phyloP scores from a whole-genome alignment of 2,329 filamentous ascomycete genomes.

The Apiospora marii region DNA sequence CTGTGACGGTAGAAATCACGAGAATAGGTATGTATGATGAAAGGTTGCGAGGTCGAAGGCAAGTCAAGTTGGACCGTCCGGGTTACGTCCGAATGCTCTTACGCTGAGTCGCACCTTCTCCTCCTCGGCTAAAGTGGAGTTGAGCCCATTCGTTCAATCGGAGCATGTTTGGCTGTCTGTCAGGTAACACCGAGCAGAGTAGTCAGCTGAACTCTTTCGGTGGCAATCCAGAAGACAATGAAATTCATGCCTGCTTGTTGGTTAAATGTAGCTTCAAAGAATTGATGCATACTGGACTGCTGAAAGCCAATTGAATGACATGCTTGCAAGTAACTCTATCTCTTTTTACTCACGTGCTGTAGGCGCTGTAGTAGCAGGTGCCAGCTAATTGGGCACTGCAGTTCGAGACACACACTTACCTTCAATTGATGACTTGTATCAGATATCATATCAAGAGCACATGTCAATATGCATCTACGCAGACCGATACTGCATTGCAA shows the following conservation, averaged over 20 bases:
- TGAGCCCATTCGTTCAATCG: slow-evolving; percentile 11
- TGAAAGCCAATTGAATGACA: not conserved
- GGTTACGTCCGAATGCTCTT: slow-evolving; percentile 1
- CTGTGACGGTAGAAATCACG: too few relatives aligned
- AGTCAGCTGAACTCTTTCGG: not conserved
- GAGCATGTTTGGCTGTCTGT: not conserved
- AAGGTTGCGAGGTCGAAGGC: not conserved
- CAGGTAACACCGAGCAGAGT: not conserved
- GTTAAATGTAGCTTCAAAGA: not conserved
- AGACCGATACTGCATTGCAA: too few relatives aligned
- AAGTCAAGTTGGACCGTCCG: not conserved
- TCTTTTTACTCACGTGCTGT: too few relatives aligned
- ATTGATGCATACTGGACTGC: not conserved
- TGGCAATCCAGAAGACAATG: not conserved
- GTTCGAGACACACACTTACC: too few relatives aligned
- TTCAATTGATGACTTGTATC: too few relatives aligned
- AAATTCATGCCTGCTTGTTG: not conserved
- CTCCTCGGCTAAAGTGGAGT: slow-evolving; percentile 23
- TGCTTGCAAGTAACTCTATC: not conserved
- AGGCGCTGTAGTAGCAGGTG: too few relatives aligned
- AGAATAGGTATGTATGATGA: not conserved
- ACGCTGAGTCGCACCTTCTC: not conserved
- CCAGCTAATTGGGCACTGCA: too few relatives aligned
- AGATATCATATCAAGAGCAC: too few relatives aligned
- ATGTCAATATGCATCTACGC: too few relatives aligned